Conservation (phyloP, 1,284 basidiomycete genomes). For the Cutaneotrichosporon mucoides region DNA sequence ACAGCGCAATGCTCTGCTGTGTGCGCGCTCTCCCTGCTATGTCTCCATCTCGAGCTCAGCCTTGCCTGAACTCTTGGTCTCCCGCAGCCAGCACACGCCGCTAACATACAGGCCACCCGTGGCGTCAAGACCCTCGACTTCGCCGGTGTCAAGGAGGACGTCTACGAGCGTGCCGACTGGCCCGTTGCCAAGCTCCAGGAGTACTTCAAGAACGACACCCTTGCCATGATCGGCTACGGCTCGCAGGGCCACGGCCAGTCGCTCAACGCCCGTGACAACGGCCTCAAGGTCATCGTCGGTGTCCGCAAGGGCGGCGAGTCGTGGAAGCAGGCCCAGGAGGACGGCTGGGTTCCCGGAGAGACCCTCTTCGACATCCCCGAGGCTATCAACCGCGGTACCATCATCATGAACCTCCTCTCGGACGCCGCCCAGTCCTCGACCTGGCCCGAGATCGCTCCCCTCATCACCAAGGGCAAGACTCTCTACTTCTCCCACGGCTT, state of each 20-base stretch:
- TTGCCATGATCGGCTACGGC: constrained; percentile 97
- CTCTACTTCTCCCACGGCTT: constrained; percentile 99
- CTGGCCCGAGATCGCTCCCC: constrained; percentile 80
- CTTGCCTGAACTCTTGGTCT: not conserved
- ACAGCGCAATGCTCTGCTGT: too few relatives aligned
- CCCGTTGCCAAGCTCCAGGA: constrained; percentile 95
- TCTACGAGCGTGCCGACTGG: constrained; percentile 99
- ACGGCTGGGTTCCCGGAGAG: constrained; percentile 98
- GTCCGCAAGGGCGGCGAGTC: constrained; percentile 91
- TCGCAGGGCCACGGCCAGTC: constrained; percentile 98
- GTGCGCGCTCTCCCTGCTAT: not conserved
- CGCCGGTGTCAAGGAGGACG: constrained; percentile 88
- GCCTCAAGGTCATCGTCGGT: constrained; percentile 97
- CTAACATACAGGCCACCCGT: constrained; percentile 52
- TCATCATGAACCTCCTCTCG: constrained; percentile 99
- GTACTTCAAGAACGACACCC: constrained; percentile 99
- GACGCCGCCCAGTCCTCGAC: constrained; percentile 97
- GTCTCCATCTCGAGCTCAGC: not conserved
- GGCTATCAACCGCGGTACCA: constrained; percentile 90
- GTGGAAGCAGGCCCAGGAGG: constrained; percentile 92
- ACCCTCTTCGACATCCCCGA: constrained; percentile 98
- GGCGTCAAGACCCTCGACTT: constrained; percentile 98
- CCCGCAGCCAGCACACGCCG: not conserved
- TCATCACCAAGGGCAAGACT: constrained; percentile 98
- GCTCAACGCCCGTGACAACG: constrained; percentile 97